Base-by-base conservation (phyloP, 225 moss, liverwort and hornwort species). In the Bryoerythrophyllum caledonicum region DNA sequence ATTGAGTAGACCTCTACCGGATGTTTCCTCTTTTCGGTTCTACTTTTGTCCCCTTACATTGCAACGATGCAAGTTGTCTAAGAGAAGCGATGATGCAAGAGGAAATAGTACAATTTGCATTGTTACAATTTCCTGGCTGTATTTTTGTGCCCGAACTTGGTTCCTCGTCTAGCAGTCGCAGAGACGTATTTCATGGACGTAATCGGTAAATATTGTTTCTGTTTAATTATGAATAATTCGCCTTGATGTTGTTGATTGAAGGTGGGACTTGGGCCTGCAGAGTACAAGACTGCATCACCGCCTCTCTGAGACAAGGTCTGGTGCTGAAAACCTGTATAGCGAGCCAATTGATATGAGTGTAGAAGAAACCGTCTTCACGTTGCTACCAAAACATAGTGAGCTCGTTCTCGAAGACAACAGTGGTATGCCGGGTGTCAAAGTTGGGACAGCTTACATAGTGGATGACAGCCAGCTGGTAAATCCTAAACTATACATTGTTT, bases 251-350 rank as follows among this genome's bases (percentile, higher is more conserved):
- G 55, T 81, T 80, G 82, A 79, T 77, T 74, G 87, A 86, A 94
- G 94, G 91, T 96, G 96, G 93, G 79, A 87, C 60, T 86, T 85
- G 82, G 91, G 96, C 46, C 84, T 96, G 53, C 82, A 79, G 83
- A 91, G 87, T 84, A 82, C 85, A 62, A 89, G 89, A 79, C 67
- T 96, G 49, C 90, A 90, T 70, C 90, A 93, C 63, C 89, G 93
- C 26, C 90, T 93, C 51, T 86, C 84, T 60, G 68, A 74, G 81
- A 72, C 34, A 41, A 81, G 83, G 76, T 73, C 89, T 64, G 60
- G 49, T 63, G 77, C 27, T 23, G 82, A 86, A 66, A 91, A 96
- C 51, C 85, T 67, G 38, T 89, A 78, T 8, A 84, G 93, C 81
- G 90, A 90, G 63, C 93, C 96, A 27, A 76, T 93, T 35, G 83